These are phyloP conservation scores for Lactarius pseudohatsudake DNA, from an alignment of 768 basidiomycete genomes.

Conservation along the genomic window DNA sequence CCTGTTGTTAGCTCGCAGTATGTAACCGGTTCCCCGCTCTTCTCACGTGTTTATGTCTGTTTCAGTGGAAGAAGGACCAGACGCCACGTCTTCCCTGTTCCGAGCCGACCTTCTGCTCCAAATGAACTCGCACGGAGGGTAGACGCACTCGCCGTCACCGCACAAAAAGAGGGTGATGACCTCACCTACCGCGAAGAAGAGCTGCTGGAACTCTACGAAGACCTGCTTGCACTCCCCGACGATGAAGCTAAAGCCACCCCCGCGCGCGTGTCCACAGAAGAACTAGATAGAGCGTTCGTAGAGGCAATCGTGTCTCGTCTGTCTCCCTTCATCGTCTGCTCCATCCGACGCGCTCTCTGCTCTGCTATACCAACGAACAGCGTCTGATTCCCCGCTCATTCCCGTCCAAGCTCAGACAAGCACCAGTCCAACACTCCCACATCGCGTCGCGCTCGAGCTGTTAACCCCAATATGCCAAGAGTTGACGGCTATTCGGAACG, in stretches of 20 bases:
- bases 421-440: background rate
- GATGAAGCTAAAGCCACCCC: slow-evolving; percentile 23
- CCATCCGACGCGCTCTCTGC: slow-evolving; percentile 10
- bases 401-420: background rate
- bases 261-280: slow-evolving; percentile 9
- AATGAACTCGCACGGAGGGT: slow-evolving; percentile 24
- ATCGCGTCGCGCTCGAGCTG: slow-evolving; percentile 4
- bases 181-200: slow-evolving; percentile 39
- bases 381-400: background rate
- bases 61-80: slow-evolving; percentile 4
- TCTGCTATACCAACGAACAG: slow-evolving; percentile 11
- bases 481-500: background rate
- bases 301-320: slow-evolving; percentile 35
- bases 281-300: slow-evolving; percentile 33
- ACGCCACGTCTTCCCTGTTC: background rate
- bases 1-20: background rate
- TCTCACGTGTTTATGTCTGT: background rate
- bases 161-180: background rate
- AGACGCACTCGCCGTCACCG: slow-evolving; percentile 20
- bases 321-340: background rate
- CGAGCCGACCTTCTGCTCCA: background rate
- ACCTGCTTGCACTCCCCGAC: slow-evolving; percentile 37
- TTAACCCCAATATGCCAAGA: slow-evolving; percentile 8
- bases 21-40: background rate
- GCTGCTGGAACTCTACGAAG: slow-evolving; percentile 42